Conservation (phyloP, 2,329 filamentous ascomycete species). For the Dothideomycetes sp. region DNA sequence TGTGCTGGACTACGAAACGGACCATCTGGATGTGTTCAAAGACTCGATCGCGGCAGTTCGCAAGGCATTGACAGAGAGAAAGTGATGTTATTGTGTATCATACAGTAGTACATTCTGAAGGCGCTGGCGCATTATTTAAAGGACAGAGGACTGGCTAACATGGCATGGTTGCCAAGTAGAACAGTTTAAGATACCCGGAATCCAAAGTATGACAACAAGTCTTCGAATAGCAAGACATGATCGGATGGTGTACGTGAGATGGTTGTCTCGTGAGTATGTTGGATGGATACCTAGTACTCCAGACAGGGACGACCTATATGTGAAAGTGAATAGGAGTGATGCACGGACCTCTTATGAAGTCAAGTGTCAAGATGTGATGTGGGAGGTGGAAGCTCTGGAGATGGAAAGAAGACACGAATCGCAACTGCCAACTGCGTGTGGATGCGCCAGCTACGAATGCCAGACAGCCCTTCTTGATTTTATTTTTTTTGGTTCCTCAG, state of each 20-base stretch:
- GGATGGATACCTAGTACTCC: too few species aligned
- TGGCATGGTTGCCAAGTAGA: too few species aligned
- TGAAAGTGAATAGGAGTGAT: background rate
- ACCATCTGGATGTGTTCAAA: constrained; percentile 4
- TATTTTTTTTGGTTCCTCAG: background rate
- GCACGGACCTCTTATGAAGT: background rate
- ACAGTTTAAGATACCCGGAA: constrained; percentile 5
- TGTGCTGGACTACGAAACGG: constrained; percentile 7
- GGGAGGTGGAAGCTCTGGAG: constrained; percentile 1
- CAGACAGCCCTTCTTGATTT: background rate
- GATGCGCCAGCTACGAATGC: background rate
- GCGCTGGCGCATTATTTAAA: background rate
- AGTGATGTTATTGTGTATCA: background rate
- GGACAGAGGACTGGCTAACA: too few species aligned
- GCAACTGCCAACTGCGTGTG: constrained; percentile 7
- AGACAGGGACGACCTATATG: background rate
- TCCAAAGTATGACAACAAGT: too few species aligned
- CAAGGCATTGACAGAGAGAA: constrained; percentile 7
- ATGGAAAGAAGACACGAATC: constrained; percentile 12
- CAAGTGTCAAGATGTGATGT: background rate
- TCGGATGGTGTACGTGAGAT: too few species aligned
- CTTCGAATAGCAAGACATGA: too few species aligned
- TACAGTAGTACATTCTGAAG: background rate
- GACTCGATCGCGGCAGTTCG: background rate
- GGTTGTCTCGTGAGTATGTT: too few species aligned